Base-by-base conservation (phyloP, 2,329 filamentous ascomycete species). In the Fusarium mundagurra region DNA sequence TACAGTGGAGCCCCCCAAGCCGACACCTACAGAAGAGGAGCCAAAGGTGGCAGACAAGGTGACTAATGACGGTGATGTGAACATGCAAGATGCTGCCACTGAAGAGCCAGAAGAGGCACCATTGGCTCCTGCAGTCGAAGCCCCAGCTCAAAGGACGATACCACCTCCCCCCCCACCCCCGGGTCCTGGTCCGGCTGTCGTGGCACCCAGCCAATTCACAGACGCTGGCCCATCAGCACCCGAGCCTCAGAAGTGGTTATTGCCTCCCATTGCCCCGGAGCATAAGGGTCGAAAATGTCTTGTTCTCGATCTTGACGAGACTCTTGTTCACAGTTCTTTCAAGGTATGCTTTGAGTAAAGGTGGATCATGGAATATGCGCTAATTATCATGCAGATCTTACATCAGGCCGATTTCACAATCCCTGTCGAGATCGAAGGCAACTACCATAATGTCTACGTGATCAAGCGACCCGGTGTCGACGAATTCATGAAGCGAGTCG, bases 321-420 rank as follows among this genome's bases (percentile, higher is more conserved):
- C 96, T 3, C 85, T 99, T 60, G 96, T 99, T 31, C 96, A 99
- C 85, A 98, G 96, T 83, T 98, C 96, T 77, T 99, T 99, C 85
- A 99, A 99, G 90, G 96, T 97, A 86, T 76, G 80, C 72, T 33
- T 41, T 29, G 24, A 36, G 50, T 27, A 16, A 71, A 54, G 27
- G 27, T 38, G 22, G 18, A 29, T 51, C 16, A 33, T 33, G 7
- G 31, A 12, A 44, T n/a, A 57, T 68, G 64, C 68, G 74, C 77
- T 78, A 74, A 67, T 72, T 78, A 67, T 48, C 63, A 20, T 48
- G 17, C 80, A 98, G 95, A 96, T 98, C 76, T 88, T 99, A 51
- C 95, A 98, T 80, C 96, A 98, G 87, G 96, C 96, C 67, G 96
- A 99, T 84, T 98, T 99, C 81, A 99, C 96, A 11, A 98, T 99